These are phyloP conservation scores for Cercospora sojina DNA, from an alignment of 2,329 filamentous ascomycete species.

Conservation along the genomic window DNA sequence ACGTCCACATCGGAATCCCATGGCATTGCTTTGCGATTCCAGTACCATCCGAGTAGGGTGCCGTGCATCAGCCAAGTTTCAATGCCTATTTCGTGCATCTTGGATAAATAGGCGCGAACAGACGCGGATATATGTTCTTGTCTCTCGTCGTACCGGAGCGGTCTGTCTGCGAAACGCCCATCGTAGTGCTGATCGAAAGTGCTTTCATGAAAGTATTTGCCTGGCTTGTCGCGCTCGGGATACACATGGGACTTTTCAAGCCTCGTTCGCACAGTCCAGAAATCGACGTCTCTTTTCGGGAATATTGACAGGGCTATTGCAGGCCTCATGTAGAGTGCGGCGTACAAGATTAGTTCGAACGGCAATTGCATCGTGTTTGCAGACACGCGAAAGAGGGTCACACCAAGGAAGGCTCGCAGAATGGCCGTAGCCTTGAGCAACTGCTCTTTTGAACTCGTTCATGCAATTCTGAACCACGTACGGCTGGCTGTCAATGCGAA, in stretches of 20 bases:
- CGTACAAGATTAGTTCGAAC: slow-evolving; percentile 5
- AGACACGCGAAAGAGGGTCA: background rate
- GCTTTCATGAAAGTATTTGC: slow-evolving; percentile 54
- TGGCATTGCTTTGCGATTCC: slow-evolving; percentile 60
- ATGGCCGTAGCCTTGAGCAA: background rate
- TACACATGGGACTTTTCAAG: slow-evolving; percentile 32
- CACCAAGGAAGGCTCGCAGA: background rate
- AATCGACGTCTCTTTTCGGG: slow-evolving; percentile 42
- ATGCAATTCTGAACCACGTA: background rate
- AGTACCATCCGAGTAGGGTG: slow-evolving; percentile 62
- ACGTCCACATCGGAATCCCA: slow-evolving; percentile 64
- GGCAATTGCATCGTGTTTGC: slow-evolving; percentile 12
- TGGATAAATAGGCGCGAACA: slow-evolving; percentile 56
- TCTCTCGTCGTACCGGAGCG: slow-evolving; percentile 50
- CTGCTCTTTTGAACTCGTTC: background rate
- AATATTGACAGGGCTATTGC: slow-evolving; percentile 12
- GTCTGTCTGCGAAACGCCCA: slow-evolving; percentile 53
- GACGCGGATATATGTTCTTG: slow-evolving; percentile 51
- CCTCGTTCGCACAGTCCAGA: slow-evolving; percentile 46
- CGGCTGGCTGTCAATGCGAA: background rate
- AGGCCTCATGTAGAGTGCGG: background rate
- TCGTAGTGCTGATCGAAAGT: slow-evolving; percentile 59
- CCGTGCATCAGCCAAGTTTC: slow-evolving; percentile 66
- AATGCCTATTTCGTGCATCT: slow-evolving; percentile 57
- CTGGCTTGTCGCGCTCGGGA: slow-evolving; percentile 39